Evolutionary conservation across 192 early-diverging fungal species (phyloP).

Genomic region (Entomortierella lignicola): DNA sequence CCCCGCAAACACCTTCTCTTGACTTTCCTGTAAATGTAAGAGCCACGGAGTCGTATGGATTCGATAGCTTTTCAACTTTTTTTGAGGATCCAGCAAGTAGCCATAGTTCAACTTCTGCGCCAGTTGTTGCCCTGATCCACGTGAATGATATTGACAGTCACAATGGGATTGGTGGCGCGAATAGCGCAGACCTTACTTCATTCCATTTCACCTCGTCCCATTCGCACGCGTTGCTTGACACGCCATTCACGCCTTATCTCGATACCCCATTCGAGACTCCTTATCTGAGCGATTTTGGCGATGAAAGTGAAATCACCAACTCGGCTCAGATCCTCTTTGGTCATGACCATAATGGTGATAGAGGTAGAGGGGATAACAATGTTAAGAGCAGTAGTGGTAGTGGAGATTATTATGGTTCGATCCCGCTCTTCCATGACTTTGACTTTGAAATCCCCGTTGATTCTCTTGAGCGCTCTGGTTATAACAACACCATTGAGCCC

Average conservation of each 20-base stretch:
- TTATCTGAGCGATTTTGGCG: slow-evolving; percentile 22
- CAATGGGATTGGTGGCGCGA: background rate
- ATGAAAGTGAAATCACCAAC: background rate
- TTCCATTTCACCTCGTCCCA: background rate
- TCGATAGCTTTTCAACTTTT: slow-evolving; percentile 18
- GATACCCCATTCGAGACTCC: slow-evolving; percentile 36
- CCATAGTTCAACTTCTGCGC: background rate
- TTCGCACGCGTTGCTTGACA: background rate
- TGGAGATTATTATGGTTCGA: background rate
- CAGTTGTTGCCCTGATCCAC: slow-evolving; percentile 8
- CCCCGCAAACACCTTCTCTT: slow-evolving; percentile 15
- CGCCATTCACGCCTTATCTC: slow-evolving; percentile 31
- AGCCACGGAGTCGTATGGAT: slow-evolving; percentile 9
- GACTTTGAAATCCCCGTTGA: slow-evolving; percentile 6
- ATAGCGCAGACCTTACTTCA: background rate
- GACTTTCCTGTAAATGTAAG: slow-evolving; percentile 3
- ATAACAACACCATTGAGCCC: slow-evolving; percentile 23
- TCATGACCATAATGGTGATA: background rate
- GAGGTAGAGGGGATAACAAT: background rate
- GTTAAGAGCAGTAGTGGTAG: background rate
- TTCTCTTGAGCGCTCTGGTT: background rate
- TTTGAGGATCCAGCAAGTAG: slow-evolving; percentile 1
- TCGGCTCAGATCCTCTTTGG: slow-evolving; percentile 5
- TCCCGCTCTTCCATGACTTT: slow-evolving; percentile 21
- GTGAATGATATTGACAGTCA: background rate